Evolutionary conservation across 1,284 basidiomycete genomes (phyloP), one percentile per base, ranked within the genome.

Genomic region (Tilletiaria anomala): DNA sequence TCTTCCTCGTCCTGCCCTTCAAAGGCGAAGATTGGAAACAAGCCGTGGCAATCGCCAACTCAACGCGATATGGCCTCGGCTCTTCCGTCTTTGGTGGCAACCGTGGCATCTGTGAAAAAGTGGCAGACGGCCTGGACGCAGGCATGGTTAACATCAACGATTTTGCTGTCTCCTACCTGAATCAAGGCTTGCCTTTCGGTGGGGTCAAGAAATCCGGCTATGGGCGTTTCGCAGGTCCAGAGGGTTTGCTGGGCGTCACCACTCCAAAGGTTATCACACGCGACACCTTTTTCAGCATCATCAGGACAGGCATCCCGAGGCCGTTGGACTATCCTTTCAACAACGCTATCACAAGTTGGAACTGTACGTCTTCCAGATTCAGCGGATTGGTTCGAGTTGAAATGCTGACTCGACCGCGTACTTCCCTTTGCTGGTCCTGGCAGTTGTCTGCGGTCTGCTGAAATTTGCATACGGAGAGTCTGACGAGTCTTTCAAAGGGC

Each of bases 141-240:
- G 91, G 91, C 31, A 96, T 97, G 91, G 88, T 96, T 6, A 82
- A 88, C 26, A 75, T 94, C 57, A 96, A 96, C 59, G 58, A 58
- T 48, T 93, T 83, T 67, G 88, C 79, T 17, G 82, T 88, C 3
- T 88, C 82, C 70, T 96, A 94, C 67, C 48, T 66, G 53, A 91
- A 85, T 66, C 89, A 94, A 73, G 82, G 85, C 58, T 73, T 93
- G 55, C 88, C 89, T 3, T 96, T 96, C 48, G 89, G 89, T 23
- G 89, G 88, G 23, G 76, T 77, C 38, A 96, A 94, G 68, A 47
- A 54, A 37, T 53, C 49, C 6, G 61, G 58, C 2, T 59, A 56
- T 39, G 50, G 43, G 23, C 32, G 46, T 19, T 53, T 58, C 37
- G 56, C 38, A 46, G 91, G 91, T 8, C 80, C 83, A 0, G 91